Conservation (phyloP, 164 flowering plant species). For the Chloranthus sessilifolius region DNA sequence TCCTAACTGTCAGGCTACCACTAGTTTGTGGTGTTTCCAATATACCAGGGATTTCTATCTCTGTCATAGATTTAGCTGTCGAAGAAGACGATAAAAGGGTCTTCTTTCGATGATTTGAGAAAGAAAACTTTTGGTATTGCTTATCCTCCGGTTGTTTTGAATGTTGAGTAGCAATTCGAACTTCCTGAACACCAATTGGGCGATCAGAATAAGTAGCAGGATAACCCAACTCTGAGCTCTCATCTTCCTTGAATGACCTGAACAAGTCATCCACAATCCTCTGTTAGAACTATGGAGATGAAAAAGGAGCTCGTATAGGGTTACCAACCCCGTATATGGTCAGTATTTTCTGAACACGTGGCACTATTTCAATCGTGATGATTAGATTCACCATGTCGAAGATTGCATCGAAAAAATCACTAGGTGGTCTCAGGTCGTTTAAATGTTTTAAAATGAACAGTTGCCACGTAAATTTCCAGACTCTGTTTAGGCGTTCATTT, state of each 20-base stretch:
- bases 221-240: conserved; percentile 19
- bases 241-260: conserved; percentile 27
- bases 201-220: conserved; percentile 20
- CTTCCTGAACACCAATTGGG: conserved; percentile 18
- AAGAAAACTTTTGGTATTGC: conserved; percentile 7
- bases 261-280: conserved; percentile 4
- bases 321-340: too few species aligned
- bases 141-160: conserved; percentile 14
- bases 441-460: too few species aligned
- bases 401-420: too few species aligned
- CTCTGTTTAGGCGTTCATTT: too few species aligned
- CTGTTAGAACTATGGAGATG: neutral
- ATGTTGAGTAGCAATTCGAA: conserved; percentile 13
- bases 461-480: too few species aligned
- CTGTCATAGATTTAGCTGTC: conserved; percentile 17
- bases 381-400: too few species aligned
- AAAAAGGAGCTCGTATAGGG: neutral
- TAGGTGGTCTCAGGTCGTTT: too few species aligned
- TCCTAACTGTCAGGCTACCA: conserved; percentile 40
- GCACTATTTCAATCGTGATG: too few species aligned
- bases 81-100: conserved; percentile 14
- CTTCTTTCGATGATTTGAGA: conserved; percentile 16
- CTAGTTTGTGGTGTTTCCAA: conserved; percentile 30
- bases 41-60: conserved; percentile 20
- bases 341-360: too few species aligned